Percentiles rank a stretch among this genome's conserved stretches.
Conservation (phyloP, 495 filamentous ascomycete genomes). For the Xylaria cubensis region DNA sequence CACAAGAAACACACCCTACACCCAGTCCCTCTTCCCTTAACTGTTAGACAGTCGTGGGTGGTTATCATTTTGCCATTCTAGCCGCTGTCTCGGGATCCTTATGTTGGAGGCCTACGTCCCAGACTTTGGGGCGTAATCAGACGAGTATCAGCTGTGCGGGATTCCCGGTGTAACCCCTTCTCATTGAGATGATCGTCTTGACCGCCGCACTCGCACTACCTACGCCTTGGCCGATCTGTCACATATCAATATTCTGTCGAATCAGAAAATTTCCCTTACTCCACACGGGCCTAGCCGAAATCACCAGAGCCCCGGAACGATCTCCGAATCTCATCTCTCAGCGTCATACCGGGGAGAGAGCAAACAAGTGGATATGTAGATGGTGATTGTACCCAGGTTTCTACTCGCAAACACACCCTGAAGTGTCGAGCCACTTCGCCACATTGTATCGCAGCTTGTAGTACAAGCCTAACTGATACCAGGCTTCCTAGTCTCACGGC, state of each 20-base stretch:
- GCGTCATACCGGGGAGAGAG: background rate
- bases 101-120: background rate
- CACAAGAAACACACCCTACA: too few relatives aligned
- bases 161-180: slow-evolving; percentile 9
- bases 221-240: background rate
- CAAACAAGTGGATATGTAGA: slow-evolving; percentile 11
- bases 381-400: slow-evolving; percentile 12
- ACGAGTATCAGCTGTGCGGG: slow-evolving; percentile 6
- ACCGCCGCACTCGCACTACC: background rate
- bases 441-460: slow-evolving; percentile 29
- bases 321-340: background rate
- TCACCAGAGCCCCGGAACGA: background rate
- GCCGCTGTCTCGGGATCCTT: background rate
- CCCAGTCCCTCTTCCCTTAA: background rate
- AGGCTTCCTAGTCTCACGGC: slow-evolving; percentile 26
- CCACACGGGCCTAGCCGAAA: slow-evolving; percentile 11
- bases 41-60: background rate
- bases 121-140: background rate
- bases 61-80: background rate
- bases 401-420: slow-evolving; percentile 9
- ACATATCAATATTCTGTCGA: background rate
- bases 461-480: slow-evolving; percentile 29
- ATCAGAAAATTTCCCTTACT: background rate
- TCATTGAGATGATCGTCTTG: background rate
- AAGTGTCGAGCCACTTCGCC: slow-evolving; percentile 18